phyloP scores from a whole-genome alignment of 345 rosid species.

The Conringia planisiliqua region DNA sequence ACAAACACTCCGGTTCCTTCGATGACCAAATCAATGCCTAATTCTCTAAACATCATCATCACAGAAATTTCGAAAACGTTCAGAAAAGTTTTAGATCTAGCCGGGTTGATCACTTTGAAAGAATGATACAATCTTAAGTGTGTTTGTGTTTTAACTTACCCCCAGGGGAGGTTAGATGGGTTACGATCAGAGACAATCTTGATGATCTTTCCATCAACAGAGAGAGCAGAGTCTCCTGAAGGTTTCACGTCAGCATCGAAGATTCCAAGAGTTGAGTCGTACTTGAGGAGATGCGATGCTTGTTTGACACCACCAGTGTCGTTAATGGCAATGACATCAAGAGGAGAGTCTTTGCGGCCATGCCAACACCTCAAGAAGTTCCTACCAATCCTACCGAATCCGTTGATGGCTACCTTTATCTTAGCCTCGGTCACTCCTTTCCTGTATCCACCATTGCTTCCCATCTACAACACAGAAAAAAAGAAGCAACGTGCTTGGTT shows the following conservation, averaged over 20 bases:
- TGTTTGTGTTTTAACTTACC: constrained; percentile 38
- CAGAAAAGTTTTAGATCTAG: neutral
- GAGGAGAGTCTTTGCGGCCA: constrained; percentile 88
- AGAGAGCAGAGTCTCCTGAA: constrained; percentile 68
- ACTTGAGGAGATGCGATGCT: constrained; percentile 95
- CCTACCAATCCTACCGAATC: constrained; percentile 96
- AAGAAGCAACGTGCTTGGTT: neutral
- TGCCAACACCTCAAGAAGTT: constrained; percentile 99
- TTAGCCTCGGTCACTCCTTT: constrained; percentile 75
- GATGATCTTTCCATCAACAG: constrained; percentile 98
- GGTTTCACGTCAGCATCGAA: constrained; percentile 94
- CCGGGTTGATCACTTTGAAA: neutral
- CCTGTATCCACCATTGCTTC: constrained; percentile 66
- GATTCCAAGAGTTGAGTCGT: constrained; percentile 92
- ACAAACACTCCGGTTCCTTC: constrained; percentile 99
- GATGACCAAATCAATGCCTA: constrained; percentile 82
- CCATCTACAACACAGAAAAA: constrained; percentile 44
- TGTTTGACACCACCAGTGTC: constrained; percentile 96
- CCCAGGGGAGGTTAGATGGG: constrained; percentile 81
- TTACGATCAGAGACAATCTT: constrained; percentile 80
- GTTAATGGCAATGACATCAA: constrained; percentile 79
- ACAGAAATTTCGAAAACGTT: neutral
- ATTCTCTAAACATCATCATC: constrained; percentile 50
- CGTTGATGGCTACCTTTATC: constrained; percentile 94
- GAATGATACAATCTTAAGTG: neutral